These are phyloP conservation scores for Pythium guiyangense DNA, from an alignment of 352 stramenopile species.

Conservation along the genomic window DNA sequence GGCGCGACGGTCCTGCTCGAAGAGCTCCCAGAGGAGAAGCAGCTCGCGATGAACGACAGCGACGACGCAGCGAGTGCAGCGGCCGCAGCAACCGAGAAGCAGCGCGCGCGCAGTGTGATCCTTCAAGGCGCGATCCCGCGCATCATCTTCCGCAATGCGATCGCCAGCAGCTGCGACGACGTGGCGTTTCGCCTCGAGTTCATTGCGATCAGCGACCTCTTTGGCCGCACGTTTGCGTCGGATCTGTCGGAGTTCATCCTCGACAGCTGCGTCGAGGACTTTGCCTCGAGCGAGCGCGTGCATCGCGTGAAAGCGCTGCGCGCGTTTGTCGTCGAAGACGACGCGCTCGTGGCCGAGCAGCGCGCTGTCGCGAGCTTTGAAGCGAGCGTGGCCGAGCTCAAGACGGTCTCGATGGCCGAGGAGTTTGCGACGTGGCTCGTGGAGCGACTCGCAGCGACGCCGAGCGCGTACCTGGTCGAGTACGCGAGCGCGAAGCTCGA, in stretches of 20 bases:
- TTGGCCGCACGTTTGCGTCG: slow-evolving; percentile 47
- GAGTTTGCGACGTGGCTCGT: slow-evolving; percentile 67
- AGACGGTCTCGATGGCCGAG: slow-evolving; percentile 50
- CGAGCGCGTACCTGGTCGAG: slow-evolving; percentile 44
- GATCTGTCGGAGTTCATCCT: slow-evolving; percentile 73
- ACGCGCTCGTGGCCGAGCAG: slow-evolving; percentile 38
- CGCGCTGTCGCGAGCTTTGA: slow-evolving; percentile 54
- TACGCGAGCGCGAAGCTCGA: slow-evolving; percentile 55
- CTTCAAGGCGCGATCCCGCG: slow-evolving; percentile 80
- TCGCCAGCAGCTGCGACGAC: slow-evolving; percentile 51
- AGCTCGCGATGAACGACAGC: slow-evolving; percentile 9
- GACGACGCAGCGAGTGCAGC: slow-evolving; percentile 20
- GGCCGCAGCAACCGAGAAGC: slow-evolving; percentile 34
- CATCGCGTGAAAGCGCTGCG: slow-evolving; percentile 51
- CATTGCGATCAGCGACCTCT: slow-evolving; percentile 73
- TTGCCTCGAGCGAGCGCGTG: slow-evolving; percentile 49
- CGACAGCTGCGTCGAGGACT: slow-evolving; percentile 50
- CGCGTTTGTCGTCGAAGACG: slow-evolving; percentile 30
- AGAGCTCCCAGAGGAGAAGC: slow-evolving; percentile 49
- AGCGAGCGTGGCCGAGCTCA: slow-evolving; percentile 36
- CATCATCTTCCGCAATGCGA: slow-evolving; percentile 77
- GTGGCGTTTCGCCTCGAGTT: slow-evolving; percentile 75
- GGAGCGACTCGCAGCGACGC: slow-evolving; percentile 33
- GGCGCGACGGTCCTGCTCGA: slow-evolving; percentile 50
- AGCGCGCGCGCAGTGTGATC: slow-evolving; percentile 60